A percentile compares a stretch with the other conserved stretches of the same genome.
Conservation (phyloP, 805 yeast species). For the Saturnispora serradocipensis region DNA sequence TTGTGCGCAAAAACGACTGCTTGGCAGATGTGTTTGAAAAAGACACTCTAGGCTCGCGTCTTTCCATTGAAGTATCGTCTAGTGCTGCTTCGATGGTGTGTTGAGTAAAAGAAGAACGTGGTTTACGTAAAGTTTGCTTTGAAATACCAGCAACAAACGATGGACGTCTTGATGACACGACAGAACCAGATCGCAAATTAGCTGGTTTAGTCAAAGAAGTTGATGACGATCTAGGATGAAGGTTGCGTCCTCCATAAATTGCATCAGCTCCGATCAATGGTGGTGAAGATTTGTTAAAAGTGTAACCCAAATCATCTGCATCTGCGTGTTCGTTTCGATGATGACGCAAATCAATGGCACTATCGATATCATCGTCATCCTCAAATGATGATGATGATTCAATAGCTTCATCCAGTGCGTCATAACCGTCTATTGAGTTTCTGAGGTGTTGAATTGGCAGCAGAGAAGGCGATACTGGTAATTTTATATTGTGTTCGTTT, state of each 20-base stretch:
- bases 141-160: conserved; percentile 27
- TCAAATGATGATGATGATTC: conserved; percentile 33
- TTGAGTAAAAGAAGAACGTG: conserved; percentile 26
- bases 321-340: conserved; percentile 11
- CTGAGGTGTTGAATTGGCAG: conserved; percentile 25
- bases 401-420: conserved; percentile 30
- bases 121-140: conserved; percentile 23
- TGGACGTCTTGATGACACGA: conserved; percentile 22
- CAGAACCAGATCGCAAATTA: conserved; percentile 17
- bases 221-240: conserved; percentile 7
- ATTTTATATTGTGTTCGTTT: conserved; percentile 37
- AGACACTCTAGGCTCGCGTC: conserved; percentile 27
- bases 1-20: conserved; percentile 33
- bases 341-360: neutral
- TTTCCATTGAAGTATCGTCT: conserved; percentile 26
- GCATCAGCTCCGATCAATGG: neutral
- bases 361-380: conserved; percentile 17
- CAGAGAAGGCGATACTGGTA: conserved; percentile 33
- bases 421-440: conserved; percentile 23
- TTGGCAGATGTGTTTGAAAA: conserved; percentile 29
- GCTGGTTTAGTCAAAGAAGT: conserved; percentile 5
- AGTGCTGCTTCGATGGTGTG: conserved; percentile 25
- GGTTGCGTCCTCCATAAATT: neutral
- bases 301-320: conserved; percentile 5
- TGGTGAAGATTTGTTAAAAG: conserved; percentile 8